Percentiles rank a stretch among this genome's conserved stretches.
These are phyloP conservation scores for Fraxinus nigra DNA, from an alignment of 305 asterid species.

Conservation along the genomic window DNA sequence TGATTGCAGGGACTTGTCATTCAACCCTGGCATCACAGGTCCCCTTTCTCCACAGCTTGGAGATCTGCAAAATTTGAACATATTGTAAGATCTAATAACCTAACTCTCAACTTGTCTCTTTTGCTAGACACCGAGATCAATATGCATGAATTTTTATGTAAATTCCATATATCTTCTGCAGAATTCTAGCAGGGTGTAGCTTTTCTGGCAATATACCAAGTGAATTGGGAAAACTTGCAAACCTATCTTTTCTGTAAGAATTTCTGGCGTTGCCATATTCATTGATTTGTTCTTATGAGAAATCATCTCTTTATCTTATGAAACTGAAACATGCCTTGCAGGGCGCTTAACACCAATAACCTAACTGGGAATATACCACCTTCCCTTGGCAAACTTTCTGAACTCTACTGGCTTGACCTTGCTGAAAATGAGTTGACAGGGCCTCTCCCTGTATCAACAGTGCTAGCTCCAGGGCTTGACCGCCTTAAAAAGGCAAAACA, in stretches of 20 bases:
- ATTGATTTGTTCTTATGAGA: background rate
- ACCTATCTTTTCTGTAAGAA: slow-evolving; percentile 76
- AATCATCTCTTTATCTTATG: background rate
- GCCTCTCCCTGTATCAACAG: slow-evolving; percentile 66
- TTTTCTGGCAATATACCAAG: slow-evolving; percentile 71
- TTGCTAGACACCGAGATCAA: background rate
- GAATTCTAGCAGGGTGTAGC: slow-evolving; percentile 92
- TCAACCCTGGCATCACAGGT: slow-evolving; percentile 78
- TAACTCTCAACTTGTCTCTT: background rate
- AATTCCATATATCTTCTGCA: slow-evolving; percentile 31
- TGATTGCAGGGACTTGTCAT: slow-evolving; percentile 75
- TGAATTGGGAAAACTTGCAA: slow-evolving; percentile 73
- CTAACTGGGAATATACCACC: slow-evolving; percentile 79
- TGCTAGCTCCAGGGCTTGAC: slow-evolving; percentile 65
- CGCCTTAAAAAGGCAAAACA: slow-evolving; percentile 82
- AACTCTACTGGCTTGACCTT: slow-evolving; percentile 85
- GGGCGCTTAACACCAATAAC: slow-evolving; percentile 87
- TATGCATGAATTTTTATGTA: background rate
- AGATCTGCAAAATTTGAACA: slow-evolving; percentile 64
- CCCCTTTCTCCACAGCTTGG: slow-evolving; percentile 75
- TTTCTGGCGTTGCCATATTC: background rate
- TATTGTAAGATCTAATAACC: slow-evolving; percentile 52
- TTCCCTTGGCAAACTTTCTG: slow-evolving; percentile 73
- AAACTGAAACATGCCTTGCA: slow-evolving; percentile 25
- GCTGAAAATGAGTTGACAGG: slow-evolving; percentile 86